Conservation (phyloP, 73 alveolate genomes). For the Paramecium tetraurelia region DNA sequence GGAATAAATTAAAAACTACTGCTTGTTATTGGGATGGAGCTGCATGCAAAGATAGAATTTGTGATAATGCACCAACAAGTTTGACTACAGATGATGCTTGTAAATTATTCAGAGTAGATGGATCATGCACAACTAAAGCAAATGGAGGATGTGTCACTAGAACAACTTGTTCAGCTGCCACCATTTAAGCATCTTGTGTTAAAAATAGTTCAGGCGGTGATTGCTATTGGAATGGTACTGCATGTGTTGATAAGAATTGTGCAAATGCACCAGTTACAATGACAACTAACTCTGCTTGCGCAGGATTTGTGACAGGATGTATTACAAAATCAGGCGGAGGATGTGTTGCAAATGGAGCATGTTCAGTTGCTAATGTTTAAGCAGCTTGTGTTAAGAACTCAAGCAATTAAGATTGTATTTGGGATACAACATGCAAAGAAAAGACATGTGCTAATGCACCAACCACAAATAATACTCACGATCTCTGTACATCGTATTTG, state of each 20-base stretch:
- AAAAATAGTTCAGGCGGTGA: neutral
- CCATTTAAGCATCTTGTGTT: neutral
- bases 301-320: conserved; percentile 13
- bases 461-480: neutral
- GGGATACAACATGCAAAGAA: conserved; percentile 34
- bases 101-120: neutral
- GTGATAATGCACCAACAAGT: neutral
- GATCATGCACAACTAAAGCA: neutral
- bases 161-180: neutral
- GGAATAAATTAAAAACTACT: neutral
- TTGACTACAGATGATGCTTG: neutral
- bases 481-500: neutral
- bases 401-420: neutral
- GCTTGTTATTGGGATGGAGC: neutral
- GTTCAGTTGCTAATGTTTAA: neutral
- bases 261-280: neutral
- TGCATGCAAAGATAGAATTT: neutral
- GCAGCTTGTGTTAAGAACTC: neutral
- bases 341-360: neutral
- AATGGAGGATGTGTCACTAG: conserved; percentile 38
- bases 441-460: neutral
- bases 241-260: conserved; percentile 3
- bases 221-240: neutral
- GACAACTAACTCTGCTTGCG: conserved; percentile 3
- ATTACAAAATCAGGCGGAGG: neutral